These are phyloP conservation scores for Pythium sukuiense DNA, from an alignment of 352 stramenopile species.

Conservation along the genomic window DNA sequence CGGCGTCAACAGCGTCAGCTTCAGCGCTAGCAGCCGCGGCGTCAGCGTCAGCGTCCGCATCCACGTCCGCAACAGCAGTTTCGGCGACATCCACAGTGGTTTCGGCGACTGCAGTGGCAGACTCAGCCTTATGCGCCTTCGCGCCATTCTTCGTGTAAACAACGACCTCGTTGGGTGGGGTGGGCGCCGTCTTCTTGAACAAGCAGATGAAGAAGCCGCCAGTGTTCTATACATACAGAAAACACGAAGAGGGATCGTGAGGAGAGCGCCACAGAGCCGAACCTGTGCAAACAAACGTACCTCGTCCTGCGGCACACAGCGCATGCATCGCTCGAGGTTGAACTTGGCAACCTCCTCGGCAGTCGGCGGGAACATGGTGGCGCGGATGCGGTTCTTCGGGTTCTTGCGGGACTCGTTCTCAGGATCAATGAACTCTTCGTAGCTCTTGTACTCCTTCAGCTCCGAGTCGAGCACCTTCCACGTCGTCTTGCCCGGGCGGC, in stretches of 20 bases:
- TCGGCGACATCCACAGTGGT: neutral
- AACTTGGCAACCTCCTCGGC: slow-evolving; percentile 67
- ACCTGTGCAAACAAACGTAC: slow-evolving; percentile 26
- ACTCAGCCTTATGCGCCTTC: neutral
- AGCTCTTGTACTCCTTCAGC: slow-evolving; percentile 76
- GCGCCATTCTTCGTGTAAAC: slow-evolving; percentile 4
- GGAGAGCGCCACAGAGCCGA: neutral
- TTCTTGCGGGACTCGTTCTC: slow-evolving; percentile 66
- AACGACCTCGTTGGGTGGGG: slow-evolving; percentile 34
- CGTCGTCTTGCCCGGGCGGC: slow-evolving; percentile 79
- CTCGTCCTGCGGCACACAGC: slow-evolving; percentile 97
- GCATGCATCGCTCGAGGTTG: slow-evolving; percentile 94
- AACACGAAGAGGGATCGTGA: slow-evolving; percentile 6
- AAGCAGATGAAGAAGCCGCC: slow-evolving; percentile 99
- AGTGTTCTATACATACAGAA: slow-evolving; percentile 77
- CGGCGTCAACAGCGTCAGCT: slow-evolving; percentile 27
- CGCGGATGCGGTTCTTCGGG: slow-evolving; percentile 76
- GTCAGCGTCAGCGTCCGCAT: slow-evolving; percentile 1
- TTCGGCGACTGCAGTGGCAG: neutral
- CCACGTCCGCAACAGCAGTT: neutral
- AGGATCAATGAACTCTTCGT: slow-evolving; percentile 59
- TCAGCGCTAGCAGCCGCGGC: neutral
- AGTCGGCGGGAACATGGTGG: slow-evolving; percentile 91
- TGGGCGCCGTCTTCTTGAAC: slow-evolving; percentile 89
- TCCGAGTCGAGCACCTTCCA: slow-evolving; percentile 95